A percentile compares a stretch with the other conserved stretches of the same genome.
phyloP scores from a whole-genome alignment of 1,139 yeast genomes.

The Debaryomyces udenii region DNA sequence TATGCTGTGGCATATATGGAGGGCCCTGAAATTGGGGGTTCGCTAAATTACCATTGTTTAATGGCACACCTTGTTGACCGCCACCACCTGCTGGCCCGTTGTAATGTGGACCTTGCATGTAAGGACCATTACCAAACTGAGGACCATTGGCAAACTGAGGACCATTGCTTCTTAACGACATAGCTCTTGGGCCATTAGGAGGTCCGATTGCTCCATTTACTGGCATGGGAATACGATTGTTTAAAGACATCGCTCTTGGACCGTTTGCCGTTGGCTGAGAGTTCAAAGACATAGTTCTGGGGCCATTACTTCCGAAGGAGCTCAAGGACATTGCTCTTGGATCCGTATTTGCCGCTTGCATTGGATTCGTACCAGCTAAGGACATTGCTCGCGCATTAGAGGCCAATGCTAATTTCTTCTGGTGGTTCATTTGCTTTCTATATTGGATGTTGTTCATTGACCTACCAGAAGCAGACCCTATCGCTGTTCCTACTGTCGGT shows the following conservation, averaged over 20 bases:
- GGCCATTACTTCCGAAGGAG: conserved; percentile 25
- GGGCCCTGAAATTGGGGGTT: conserved; percentile 4
- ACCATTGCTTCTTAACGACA: conserved; percentile 7
- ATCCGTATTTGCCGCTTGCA: conserved; percentile 28
- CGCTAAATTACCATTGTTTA: conserved; percentile 3
- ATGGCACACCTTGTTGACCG: conserved; percentile 10
- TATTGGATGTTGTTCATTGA: conserved; percentile 56
- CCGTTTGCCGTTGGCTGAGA: conserved; percentile 19
- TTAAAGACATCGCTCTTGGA: conserved; percentile 33
- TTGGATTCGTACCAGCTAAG: conserved; percentile 40
- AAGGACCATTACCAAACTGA: conserved; percentile 4
- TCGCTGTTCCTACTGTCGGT: conserved; percentile 54
- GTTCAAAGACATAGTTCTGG: conserved; percentile 33
- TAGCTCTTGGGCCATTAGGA: conserved; percentile 12
- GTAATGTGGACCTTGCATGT: conserved; percentile 5
- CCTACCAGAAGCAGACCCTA: conserved; percentile 21
- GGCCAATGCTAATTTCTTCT: conserved; percentile 59
- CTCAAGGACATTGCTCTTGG: conserved; percentile 66
- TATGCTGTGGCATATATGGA: conserved; percentile 2
- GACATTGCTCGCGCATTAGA: conserved; percentile 53
- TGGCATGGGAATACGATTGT: conserved; percentile 15
- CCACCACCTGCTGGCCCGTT: conserved; percentile 12
- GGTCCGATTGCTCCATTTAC: conserved; percentile 7
- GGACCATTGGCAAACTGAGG: conserved; percentile 4
- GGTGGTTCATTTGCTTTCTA: conserved; percentile 68